Percentiles rank a stretch among this genome's conserved stretches.
phyloP scores from a whole-genome alignment of 345 rosid genomes.

The Dovyalis caffra region DNA sequence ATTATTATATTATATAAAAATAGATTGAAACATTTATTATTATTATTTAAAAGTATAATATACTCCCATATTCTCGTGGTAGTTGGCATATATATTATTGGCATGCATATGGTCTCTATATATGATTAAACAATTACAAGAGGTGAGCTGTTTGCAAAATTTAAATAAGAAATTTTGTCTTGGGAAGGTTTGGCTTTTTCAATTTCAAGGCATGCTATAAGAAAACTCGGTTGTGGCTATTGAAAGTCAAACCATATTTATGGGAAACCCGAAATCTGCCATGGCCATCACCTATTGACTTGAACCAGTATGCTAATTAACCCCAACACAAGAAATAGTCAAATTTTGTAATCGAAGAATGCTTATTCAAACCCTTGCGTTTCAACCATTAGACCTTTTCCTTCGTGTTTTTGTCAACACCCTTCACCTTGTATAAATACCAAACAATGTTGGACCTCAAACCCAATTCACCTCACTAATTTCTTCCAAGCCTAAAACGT shows the following conservation, averaged over 20 bases:
- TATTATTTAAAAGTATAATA: too few species aligned
- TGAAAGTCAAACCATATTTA: slow-evolving; percentile 1
- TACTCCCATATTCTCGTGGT: too few species aligned
- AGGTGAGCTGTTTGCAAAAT: too few species aligned
- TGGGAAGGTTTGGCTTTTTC: neutral
- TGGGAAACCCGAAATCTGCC: neutral
- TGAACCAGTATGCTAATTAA: too few species aligned
- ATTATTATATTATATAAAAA: too few species aligned
- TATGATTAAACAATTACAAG: too few species aligned
- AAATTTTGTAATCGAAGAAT: neutral
- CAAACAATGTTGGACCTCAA: neutral
- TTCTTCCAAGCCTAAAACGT: neutral
- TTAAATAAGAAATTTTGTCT: neutral
- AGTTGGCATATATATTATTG: too few species aligned
- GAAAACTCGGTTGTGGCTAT: neutral
- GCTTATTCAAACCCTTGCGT: neutral
- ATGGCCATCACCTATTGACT: too few species aligned
- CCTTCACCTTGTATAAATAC: slow-evolving; percentile 4
- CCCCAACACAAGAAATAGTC: neutral
- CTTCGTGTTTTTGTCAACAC: neutral
- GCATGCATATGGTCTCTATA: too few species aligned
- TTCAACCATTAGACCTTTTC: slow-evolving; percentile 20
- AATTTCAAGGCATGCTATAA: too few species aligned
- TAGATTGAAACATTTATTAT: too few species aligned
- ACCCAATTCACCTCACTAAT: neutral